Evolutionary conservation across 352 stramenopile genomes (phyloP).

Genomic region (Pelagophyceae sp.): DNA sequence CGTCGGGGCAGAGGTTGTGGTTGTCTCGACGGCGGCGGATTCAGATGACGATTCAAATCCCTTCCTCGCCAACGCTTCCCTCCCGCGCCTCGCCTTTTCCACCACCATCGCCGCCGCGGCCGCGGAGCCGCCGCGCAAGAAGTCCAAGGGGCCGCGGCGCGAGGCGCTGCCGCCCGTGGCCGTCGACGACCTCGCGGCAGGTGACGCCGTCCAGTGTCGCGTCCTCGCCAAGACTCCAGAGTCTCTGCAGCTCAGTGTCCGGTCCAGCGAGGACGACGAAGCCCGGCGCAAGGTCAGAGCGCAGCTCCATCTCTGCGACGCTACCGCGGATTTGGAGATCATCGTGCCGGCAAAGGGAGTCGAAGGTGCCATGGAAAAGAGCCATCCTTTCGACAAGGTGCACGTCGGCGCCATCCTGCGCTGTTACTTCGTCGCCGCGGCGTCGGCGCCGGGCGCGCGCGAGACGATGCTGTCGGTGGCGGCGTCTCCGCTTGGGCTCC

Average conservation of each 20-base stretch:
- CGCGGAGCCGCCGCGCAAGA: neutral
- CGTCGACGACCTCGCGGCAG: neutral
- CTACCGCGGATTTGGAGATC: too few relatives aligned
- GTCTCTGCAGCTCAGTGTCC: neutral
- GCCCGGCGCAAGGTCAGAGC: neutral
- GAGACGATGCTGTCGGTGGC: neutral
- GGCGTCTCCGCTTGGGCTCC: neutral
- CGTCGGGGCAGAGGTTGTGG: too few relatives aligned
- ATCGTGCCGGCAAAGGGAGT: too few relatives aligned
- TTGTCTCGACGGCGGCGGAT: neutral
- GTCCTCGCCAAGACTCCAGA: neutral
- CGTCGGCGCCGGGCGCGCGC: neutral
- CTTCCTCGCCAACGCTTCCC: too few relatives aligned
- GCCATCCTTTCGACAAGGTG: neutral
- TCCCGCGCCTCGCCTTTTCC: neutral
- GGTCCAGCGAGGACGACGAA: neutral
- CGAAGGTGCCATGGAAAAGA: too few relatives aligned
- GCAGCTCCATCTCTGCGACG: neutral
- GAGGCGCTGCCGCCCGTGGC: neutral
- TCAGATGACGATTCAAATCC: too few relatives aligned
- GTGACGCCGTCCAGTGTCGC: neutral
- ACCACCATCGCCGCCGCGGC: neutral
- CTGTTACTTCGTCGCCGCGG: neutral
- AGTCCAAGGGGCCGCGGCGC: neutral
- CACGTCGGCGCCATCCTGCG: neutral